Conservation (phyloP, 257 asterid species). For the Rehmannia glutinosa region DNA sequence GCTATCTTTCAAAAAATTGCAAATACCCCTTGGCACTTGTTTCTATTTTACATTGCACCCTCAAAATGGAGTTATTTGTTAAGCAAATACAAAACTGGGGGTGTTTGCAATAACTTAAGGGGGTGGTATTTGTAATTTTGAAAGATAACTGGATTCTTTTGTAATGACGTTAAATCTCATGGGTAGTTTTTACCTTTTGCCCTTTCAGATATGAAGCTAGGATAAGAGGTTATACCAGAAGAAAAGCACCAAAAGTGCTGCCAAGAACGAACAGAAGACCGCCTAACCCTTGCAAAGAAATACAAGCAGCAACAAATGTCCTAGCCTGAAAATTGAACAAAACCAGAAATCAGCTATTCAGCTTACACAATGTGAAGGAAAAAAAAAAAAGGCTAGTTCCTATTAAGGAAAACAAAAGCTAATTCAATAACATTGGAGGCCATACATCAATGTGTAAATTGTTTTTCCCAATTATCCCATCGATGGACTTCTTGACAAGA, state of each 20-base stretch:
- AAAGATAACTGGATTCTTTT: no score
- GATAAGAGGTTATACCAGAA: constrained; percentile 48
- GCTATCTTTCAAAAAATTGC: no score
- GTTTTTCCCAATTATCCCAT: constrained; percentile 38
- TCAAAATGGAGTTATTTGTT: no score
- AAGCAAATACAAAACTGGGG: no score
- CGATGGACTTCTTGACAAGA: constrained; percentile 30
- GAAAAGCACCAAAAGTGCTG: constrained; percentile 53
- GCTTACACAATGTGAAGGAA: not conserved
- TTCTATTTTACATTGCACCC: no score
- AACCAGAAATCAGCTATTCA: not conserved
- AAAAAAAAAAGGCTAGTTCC: not conserved
- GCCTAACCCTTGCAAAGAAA: constrained; percentile 61
- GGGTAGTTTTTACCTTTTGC: no score
- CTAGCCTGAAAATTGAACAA: constrained; percentile 38
- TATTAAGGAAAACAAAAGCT: not conserved
- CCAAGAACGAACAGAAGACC: constrained; percentile 71
- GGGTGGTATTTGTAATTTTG: no score
- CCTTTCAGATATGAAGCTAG: not conserved
- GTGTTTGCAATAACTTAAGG: no score
- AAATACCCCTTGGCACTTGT: no score
- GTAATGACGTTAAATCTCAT: no score
- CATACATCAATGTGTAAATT: constrained; percentile 45
- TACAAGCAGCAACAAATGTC: constrained; percentile 49
- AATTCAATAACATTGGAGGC: not conserved